phyloP scores from a whole-genome alignment of 305 asterid genomes.

The Fraxinus dipetala region DNA sequence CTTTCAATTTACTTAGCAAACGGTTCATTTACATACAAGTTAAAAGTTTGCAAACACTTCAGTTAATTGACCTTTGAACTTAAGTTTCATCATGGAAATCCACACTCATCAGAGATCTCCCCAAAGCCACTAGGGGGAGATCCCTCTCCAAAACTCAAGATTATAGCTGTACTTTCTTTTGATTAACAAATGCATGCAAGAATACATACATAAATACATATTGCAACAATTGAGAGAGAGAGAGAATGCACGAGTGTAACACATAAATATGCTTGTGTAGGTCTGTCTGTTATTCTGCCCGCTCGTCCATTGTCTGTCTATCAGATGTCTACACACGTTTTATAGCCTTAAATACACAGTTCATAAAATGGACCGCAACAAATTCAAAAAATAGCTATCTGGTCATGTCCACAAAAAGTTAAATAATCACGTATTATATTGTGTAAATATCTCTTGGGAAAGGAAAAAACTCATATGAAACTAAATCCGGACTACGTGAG shows the following conservation, averaged over 20 bases:
- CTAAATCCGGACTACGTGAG: not conserved
- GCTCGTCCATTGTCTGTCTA: not conserved
- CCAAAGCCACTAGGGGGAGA: not conserved
- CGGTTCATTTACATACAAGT: not conserved
- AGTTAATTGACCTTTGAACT: not conserved
- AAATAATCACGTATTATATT: not conserved
- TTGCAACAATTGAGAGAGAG: not conserved
- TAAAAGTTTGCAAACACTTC: not conserved
- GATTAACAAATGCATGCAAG: not conserved
- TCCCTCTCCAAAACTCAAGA: not conserved
- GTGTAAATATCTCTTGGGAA: not conserved
- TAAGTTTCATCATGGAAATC: not conserved
- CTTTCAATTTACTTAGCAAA: not conserved
- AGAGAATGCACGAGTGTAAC: not conserved
- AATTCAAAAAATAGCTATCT: not conserved
- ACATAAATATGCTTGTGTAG: not conserved
- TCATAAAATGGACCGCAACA: not conserved
- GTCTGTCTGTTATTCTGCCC: not conserved
- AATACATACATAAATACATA: not conserved
- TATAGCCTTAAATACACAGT: not conserved
- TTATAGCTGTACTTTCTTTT: not conserved
- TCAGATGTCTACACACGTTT: not conserved
- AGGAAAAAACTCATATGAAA: not conserved
- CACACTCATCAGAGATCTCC: not conserved
- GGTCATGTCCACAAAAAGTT: not conserved